Base-by-base conservation (phyloP, 2,329 filamentous ascomycete genomes). In the Mycosphaerella arachidis region DNA sequence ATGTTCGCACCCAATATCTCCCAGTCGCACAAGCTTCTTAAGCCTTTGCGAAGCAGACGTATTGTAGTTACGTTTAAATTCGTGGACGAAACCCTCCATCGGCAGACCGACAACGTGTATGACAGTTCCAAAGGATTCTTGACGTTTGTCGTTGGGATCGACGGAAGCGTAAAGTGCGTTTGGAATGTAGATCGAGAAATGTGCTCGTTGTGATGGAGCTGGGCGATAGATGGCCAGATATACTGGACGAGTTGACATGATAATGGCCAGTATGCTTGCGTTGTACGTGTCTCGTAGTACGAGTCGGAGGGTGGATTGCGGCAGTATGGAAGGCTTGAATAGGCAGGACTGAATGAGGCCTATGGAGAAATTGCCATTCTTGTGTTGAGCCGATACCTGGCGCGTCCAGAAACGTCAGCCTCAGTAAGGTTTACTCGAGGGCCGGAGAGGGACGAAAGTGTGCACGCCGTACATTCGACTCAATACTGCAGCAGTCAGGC, bases 181-280 rank as follows among this genome's bases (percentile, higher is more conserved):
- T n/a, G 57, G 53, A 6, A 59, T 48, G 53, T 40, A 59, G 27
- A 56, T 31, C 27, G 43, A 43, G 52, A 59, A 59, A 35, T 59
- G 57, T 10, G 53, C 53, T 10, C 58, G 53, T 24, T 56, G 53
- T n/a, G 45, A 43, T 3, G 53, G 30, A 8, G 53, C 10, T 8
- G 53, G 53, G 20, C 50, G 46, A 12, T 31, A 54, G 18, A 54
- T 50, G 37, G 48, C 48, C 4, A 58, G 35, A n/a, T 31, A 58
- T 7, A 48, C 33, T n/a, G 50, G 51, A 8, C 29, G 56, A 10
- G 30, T 43, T 20, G 30, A 13, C 33, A 53, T 43, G n/a, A n/a
- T n/a, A n/a, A n/a, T n/a, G n/a, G n/a, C n/a, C n/a, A n/a, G n/a
- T n/a, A n/a, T n/a, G n/a, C n/a, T n/a, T n/a, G n/a, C n/a, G n/a